These are phyloP conservation scores for Suhomyces sp. DNA, from an alignment of 805 yeast species.

Conservation along the genomic window DNA sequence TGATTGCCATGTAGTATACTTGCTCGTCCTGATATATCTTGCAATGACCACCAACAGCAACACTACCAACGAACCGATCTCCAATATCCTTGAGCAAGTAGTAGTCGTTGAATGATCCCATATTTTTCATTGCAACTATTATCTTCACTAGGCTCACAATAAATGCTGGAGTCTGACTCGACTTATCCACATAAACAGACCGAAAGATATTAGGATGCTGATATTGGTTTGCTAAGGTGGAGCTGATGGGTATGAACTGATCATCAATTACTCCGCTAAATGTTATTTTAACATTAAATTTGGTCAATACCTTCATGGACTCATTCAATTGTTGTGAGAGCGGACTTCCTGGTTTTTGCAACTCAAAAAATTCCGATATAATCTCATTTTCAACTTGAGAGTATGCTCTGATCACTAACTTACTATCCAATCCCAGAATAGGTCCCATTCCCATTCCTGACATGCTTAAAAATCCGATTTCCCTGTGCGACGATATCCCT, in stretches of 20 bases:
- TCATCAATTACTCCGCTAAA: conserved; percentile 35
- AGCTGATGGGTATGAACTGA: conserved; percentile 36
- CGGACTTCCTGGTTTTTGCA: conserved; percentile 22
- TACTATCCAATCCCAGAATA: conserved; percentile 29
- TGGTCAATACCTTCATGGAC: conserved; percentile 20
- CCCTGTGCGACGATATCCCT: background rate
- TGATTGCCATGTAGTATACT: conserved; percentile 30
- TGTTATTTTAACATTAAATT: conserved; percentile 34
- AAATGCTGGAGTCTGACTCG: conserved; percentile 26
- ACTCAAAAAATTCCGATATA: conserved; percentile 35
- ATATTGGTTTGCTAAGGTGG: conserved; percentile 27
- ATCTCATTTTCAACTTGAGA: conserved; percentile 35
- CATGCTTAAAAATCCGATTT: conserved; percentile 36
- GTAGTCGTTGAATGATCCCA: conserved; percentile 34
- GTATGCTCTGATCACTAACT: conserved; percentile 39
- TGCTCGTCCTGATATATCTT: conserved; percentile 21
- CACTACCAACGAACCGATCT: conserved; percentile 27
- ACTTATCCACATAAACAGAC: conserved; percentile 21
- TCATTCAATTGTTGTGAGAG: conserved; percentile 17
- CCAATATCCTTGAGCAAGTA: conserved; percentile 29
- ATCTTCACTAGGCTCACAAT: conserved; percentile 26
- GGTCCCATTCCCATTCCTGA: conserved; percentile 37
- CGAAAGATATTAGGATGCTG: conserved; percentile 41
- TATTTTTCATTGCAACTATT: conserved; percentile 31
- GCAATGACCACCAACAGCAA: conserved; percentile 30